phyloP scores from a whole-genome alignment of 192 early-diverging fungal genomes.

The Coemansia sp. region DNA sequence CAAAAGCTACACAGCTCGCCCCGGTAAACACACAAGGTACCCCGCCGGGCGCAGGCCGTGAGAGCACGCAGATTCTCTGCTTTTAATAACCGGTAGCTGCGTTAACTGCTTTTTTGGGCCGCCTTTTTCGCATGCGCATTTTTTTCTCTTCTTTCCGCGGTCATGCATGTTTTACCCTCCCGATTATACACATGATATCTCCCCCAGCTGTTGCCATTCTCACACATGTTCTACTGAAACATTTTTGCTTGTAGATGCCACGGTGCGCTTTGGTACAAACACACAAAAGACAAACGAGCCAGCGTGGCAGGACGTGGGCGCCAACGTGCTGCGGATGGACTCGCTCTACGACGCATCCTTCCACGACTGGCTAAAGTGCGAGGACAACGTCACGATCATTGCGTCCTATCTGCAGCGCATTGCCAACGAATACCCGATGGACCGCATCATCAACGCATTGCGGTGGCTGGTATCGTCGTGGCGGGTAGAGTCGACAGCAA shows the following conservation, averaged over 20 bases:
- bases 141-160: background rate
- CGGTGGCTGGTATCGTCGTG: conserved; percentile 73
- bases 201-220: conserved; percentile 14
- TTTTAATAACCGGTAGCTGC: conserved; percentile 10
- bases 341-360: conserved; percentile 73
- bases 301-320: conserved; percentile 69
- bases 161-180: conserved; percentile 8
- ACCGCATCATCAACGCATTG: conserved; percentile 71
- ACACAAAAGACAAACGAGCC: conserved; percentile 51
- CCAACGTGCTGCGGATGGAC: conserved; percentile 73
- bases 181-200: conserved; percentile 9
- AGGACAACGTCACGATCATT: conserved; percentile 71
- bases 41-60: conserved; percentile 7
- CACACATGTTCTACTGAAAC: conserved; percentile 14
- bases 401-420: conserved; percentile 70
- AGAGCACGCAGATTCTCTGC: conserved; percentile 13
- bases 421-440: conserved; percentile 70
- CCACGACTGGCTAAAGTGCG: conserved; percentile 70
- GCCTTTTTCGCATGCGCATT: conserved; percentile 7
- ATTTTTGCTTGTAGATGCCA: conserved; percentile 40
- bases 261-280: conserved; percentile 55
- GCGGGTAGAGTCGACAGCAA: conserved; percentile 67
- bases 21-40: background rate
- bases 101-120: conserved; percentile 20
- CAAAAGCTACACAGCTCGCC: background rate